Evolutionary conservation across 805 yeast species (phyloP).

Genomic region (Ogataea dorogensis): DNA sequence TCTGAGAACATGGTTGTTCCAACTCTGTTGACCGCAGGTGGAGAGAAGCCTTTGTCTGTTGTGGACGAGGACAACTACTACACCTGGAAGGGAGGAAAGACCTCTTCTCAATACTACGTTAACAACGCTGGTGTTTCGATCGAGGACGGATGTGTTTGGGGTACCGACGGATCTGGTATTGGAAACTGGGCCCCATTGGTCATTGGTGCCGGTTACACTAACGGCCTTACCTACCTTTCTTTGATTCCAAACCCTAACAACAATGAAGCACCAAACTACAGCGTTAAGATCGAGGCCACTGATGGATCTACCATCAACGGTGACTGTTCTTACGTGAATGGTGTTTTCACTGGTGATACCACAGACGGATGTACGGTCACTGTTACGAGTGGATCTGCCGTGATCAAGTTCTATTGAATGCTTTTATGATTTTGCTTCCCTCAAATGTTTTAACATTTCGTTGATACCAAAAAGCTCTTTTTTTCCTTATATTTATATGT

Average conservation of each 20-base stretch:
- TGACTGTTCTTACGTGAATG: conserved; percentile 42
- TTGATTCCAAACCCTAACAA: conserved; percentile 96
- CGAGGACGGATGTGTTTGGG: conserved; percentile 96
- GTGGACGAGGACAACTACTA: conserved; percentile 78
- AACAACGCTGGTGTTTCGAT: conserved; percentile 91
- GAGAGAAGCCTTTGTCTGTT: conserved; percentile 64
- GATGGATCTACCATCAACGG: conserved; percentile 39
- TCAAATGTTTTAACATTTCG: conserved; percentile 3
- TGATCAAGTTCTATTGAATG: conserved; percentile 31
- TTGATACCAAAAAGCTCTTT: conserved; percentile 14
- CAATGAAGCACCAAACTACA: conserved; percentile 54
- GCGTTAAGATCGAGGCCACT: conserved; percentile 43
- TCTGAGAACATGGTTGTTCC: conserved; percentile 98
- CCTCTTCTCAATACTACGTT: conserved; percentile 96
- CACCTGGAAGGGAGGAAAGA: conserved; percentile 74
- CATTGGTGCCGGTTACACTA: conserved; percentile 86
- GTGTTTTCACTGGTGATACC: conserved; percentile 51
- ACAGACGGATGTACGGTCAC: conserved; percentile 79
- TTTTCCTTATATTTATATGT: neutral
- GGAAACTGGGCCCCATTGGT: conserved; percentile 99
- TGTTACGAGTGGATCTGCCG: conserved; percentile 36
- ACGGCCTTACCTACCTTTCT: conserved; percentile 76
- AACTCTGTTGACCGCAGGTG: conserved; percentile 73
- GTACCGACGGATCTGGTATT: conserved; percentile 67
- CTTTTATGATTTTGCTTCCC: conserved; percentile 3